phyloP scores from a whole-genome alignment of 768 basidiomycete genomes.

The Amanita molliuscula region DNA sequence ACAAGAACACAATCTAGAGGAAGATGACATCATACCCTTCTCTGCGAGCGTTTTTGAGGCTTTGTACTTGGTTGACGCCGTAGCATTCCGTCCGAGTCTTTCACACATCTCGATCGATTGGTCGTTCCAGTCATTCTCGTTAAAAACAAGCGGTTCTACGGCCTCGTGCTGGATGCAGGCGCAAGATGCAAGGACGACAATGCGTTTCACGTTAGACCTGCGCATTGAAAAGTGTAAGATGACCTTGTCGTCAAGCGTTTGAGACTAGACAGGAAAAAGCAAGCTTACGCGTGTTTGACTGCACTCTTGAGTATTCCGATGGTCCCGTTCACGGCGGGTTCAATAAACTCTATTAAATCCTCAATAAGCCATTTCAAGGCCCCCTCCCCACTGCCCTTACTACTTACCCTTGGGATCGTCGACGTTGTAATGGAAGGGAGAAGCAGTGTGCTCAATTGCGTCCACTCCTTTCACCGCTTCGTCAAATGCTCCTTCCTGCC shows the following conservation, averaged over 20 bases:
- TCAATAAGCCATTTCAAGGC: neutral
- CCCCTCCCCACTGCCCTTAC: neutral
- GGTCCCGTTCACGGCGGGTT: conserved; percentile 68
- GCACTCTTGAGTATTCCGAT: conserved; percentile 49
- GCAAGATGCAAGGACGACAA: conserved; percentile 59
- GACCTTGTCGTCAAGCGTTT: neutral
- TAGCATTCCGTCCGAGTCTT: conserved; percentile 36
- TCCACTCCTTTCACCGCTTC: conserved; percentile 70
- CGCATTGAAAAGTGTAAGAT: no score
- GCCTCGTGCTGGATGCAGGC: conserved; percentile 32
- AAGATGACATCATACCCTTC: conserved; percentile 24
- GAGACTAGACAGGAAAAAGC: neutral
- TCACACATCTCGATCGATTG: conserved; percentile 31
- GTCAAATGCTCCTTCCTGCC: conserved; percentile 64
- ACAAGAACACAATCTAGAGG: no score
- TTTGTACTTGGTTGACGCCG: conserved; percentile 34
- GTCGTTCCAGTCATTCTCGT: conserved; percentile 55
- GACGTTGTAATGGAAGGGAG: conserved; percentile 41
- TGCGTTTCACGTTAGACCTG: conserved; percentile 39
- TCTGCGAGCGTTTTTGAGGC: conserved; percentile 63
- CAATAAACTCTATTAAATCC: conserved; percentile 41
- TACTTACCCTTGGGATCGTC: conserved; percentile 29
- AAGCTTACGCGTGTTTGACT: conserved; percentile 40
- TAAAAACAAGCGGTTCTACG: conserved; percentile 21
- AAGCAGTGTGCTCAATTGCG: conserved; percentile 61